Evolutionary conservation across 2,329 filamentous ascomycete genomes (phyloP).

Genomic region (Venturia pyrina): DNA sequence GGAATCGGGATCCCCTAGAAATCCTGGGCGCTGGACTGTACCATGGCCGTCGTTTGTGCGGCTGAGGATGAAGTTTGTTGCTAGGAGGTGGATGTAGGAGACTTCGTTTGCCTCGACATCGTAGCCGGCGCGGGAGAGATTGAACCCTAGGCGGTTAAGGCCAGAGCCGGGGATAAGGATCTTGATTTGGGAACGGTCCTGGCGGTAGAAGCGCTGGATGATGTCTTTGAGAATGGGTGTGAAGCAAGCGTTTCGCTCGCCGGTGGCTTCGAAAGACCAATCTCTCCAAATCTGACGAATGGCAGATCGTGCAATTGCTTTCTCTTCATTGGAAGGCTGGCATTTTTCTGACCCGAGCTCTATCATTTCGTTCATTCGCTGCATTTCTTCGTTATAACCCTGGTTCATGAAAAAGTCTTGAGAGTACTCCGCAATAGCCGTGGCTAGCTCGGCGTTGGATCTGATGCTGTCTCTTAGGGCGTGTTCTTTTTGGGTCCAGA

Average conservation of each 20-base stretch:
- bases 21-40: not conserved
- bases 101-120: conserved; percentile 79
- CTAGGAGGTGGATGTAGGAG: conserved; percentile 91
- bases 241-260: conserved; percentile 5
- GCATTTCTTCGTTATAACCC: not conserved
- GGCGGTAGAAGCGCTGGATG: not conserved
- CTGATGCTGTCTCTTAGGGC: not conserved
- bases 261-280: conserved; percentile 1
- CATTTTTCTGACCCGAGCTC: not conserved
- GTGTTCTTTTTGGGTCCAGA: not conserved
- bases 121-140: conserved; percentile 61
- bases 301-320: conserved; percentile 7
- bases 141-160: conserved; percentile 78
- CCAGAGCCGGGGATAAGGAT: conserved; percentile 61
- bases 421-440: not conserved
- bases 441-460: not conserved
- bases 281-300: conserved; percentile 10
- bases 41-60: conserved; percentile 33
- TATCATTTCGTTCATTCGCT: not conserved
- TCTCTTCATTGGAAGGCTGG: not conserved
- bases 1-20: not conserved
- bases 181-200: not conserved
- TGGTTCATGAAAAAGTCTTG: not conserved
- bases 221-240: not conserved
- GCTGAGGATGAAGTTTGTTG: conserved; percentile 70